Base-by-base conservation (phyloP, 495 filamentous ascomycete species). In the Extremus antarcticus region DNA sequence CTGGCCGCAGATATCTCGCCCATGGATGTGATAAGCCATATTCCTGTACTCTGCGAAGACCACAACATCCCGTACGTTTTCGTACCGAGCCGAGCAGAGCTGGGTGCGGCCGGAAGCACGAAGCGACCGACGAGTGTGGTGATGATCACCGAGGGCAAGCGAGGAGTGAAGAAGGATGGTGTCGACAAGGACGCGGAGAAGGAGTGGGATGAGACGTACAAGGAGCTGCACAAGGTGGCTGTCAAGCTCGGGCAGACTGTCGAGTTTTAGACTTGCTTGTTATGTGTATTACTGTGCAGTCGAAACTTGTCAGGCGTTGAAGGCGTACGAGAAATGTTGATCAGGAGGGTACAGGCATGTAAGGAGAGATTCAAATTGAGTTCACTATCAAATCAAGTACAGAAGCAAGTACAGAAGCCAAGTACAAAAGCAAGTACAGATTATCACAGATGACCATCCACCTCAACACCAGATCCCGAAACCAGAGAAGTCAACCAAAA, bases 1-100 rank as follows among this genome's bases (percentile, higher is more conserved):
- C 84, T 99, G 51, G 92, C 94, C 25, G 92, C 87, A 52, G 92
- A 99, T 68, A 96, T 97, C 76, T 92, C 86, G 21, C 92, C 92
- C 55, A 87, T 90, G 85, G 90, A 96, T 66, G 90, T 96, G 63
- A 95, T 97, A 73, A 90, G 87, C 47, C 92, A 97, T 72, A 86
- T 99, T 61, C 92, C 92, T 51, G 85, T 97, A 16, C 82, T 97
- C 43, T 97, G 94, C 78, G 92, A 99, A 73, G 90, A 96, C 72
- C 90, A 95, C 76, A 83, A 83, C 65, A 84, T 95, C 50, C 91
- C 90, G 2, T 99, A 97, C 72, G 75, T 97, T 61, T 99, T 88
- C 71, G 84, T 97, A 56, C 77, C 81, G 25, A 88, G 83, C 47
- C 83, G 92, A 56, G 88, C 86, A 51, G 88, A 96, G 71, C 80